These are phyloP conservation scores for Stentor roeselii DNA, from an alignment of 73 alveolate genomes.

Conservation along the genomic window DNA sequence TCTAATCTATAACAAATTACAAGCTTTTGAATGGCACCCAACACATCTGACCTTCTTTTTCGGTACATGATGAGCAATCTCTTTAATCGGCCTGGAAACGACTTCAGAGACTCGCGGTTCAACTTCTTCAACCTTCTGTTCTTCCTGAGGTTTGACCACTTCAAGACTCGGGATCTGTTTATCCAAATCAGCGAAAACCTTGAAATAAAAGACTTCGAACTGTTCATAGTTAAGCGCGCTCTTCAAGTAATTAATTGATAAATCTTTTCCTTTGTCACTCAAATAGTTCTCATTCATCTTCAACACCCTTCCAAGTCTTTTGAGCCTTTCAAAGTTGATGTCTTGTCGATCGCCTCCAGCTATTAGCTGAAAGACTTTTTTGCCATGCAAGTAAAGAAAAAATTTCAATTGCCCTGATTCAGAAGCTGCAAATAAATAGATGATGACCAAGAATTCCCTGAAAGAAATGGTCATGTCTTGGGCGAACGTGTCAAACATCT, in stretches of 20 bases:
- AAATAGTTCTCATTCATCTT: slow-evolving; percentile 12
- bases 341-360: slow-evolving; percentile 18
- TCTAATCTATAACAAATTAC: not conserved
- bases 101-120: not conserved
- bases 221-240: not conserved
- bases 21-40: not conserved
- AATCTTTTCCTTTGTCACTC: not conserved
- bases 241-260: not conserved
- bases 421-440: not conserved
- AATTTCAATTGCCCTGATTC: slow-evolving; percentile 1
- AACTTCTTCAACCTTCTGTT: not conserved
- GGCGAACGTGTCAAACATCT: not conserved
- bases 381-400: slow-evolving; percentile 21
- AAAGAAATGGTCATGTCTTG: slow-evolving; percentile 9
- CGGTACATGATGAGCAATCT: not conserved
- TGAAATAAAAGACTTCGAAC: slow-evolving; percentile 6
- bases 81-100: not conserved
- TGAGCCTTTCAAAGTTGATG: slow-evolving; percentile 1
- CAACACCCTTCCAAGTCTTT: slow-evolving; percentile 1
- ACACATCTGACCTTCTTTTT: not conserved
- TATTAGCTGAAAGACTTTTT: not conserved
- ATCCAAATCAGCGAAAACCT: not conserved
- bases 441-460: not conserved
- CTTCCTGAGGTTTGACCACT: not conserved
- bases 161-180: not conserved